A percentile compares a stretch with the other conserved stretches of the same genome.
Conservation (phyloP, 2,329 filamentous ascomycete genomes). For the Blumeria hordei region DNA sequence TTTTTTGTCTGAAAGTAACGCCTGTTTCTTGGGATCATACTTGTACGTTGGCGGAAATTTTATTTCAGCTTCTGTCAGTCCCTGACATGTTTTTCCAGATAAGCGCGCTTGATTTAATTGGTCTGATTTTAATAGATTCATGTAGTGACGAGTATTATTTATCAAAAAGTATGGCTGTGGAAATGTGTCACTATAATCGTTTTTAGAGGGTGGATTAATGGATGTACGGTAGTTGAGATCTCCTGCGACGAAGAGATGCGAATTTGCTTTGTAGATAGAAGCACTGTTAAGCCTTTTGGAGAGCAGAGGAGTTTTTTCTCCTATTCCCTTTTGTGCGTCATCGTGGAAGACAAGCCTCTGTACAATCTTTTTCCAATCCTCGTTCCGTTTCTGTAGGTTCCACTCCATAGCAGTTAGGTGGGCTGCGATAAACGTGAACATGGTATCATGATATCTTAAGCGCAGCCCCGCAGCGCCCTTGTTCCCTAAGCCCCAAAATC, state of each 20-base stretch:
- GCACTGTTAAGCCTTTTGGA: slow-evolving; percentile 20
- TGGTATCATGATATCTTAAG: slow-evolving; percentile 35
- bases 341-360: slow-evolving; percentile 52
- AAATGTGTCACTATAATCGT: slow-evolving; percentile 30
- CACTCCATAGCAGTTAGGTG: slow-evolving; percentile 79
- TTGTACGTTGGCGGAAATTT: slow-evolving; percentile 88
- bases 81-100: slow-evolving; percentile 50
- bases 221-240: slow-evolving; percentile 90
- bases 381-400: slow-evolving; percentile 49
- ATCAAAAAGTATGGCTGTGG: slow-evolving; percentile 29
- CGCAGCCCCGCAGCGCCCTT: slow-evolving; percentile 77
- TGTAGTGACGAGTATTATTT: slow-evolving; percentile 35
- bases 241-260: slow-evolving; percentile 66
- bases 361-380: slow-evolving; percentile 72
- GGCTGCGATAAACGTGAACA: slow-evolving; percentile 66
- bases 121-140: slow-evolving; percentile 44
- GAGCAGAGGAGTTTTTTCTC: slow-evolving; percentile 20
- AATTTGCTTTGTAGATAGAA: slow-evolving; percentile 49
- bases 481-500: slow-evolving; percentile 73
- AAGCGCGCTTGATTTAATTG: slow-evolving; percentile 52
- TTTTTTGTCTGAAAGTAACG: slow-evolving; percentile 2
- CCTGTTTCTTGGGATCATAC: slow-evolving; percentile 26
- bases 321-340: slow-evolving; percentile 8
- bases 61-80: slow-evolving; percentile 49
- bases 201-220: slow-evolving; percentile 32